Conservation (phyloP, 192 early-diverging fungal genomes). For the Geranomyces variabilis region DNA sequence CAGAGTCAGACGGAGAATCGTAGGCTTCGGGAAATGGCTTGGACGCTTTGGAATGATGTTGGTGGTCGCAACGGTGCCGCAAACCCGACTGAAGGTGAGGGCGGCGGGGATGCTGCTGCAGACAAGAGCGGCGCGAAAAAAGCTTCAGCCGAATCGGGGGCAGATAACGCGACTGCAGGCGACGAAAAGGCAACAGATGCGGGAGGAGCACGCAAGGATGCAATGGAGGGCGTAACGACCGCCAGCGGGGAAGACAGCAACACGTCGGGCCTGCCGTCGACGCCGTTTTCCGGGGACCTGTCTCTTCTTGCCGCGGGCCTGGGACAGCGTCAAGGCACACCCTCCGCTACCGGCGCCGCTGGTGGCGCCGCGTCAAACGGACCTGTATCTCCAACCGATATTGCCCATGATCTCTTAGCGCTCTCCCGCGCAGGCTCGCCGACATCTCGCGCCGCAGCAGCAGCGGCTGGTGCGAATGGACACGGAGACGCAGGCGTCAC, state of each 20-base stretch:
- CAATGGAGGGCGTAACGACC: conserved; percentile 2
- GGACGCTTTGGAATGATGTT: conserved; percentile 34
- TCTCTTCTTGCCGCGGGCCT: conserved; percentile 3
- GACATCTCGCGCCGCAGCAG: neutral
- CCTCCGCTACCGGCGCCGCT: neutral
- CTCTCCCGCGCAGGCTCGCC: conserved; percentile 34
- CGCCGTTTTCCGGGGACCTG: conserved; percentile 13
- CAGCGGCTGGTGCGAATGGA: neutral
- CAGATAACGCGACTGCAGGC: neutral
- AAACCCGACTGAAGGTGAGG: neutral
- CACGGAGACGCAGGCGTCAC: neutral
- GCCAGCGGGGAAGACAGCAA: neutral
- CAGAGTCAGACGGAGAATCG: conserved; percentile 21
- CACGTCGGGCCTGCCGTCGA: neutral
- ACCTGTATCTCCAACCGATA: conserved; percentile 29
- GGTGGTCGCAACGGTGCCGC: conserved; percentile 16
- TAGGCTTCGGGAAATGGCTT: conserved; percentile 27
- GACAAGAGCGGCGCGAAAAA: neutral
- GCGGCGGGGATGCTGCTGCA: neutral
- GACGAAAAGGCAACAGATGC: conserved; percentile 1
- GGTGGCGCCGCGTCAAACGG: neutral
- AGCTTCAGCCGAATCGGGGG: neutral
- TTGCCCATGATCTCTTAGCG: conserved; percentile 34
- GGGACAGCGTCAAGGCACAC: neutral
- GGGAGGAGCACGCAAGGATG: neutral